Percentiles rank a stretch among this genome's conserved stretches.
Evolutionary conservation across 1,139 yeast genomes (phyloP).

Genomic region (Groenewaldozyma sp.): DNA sequence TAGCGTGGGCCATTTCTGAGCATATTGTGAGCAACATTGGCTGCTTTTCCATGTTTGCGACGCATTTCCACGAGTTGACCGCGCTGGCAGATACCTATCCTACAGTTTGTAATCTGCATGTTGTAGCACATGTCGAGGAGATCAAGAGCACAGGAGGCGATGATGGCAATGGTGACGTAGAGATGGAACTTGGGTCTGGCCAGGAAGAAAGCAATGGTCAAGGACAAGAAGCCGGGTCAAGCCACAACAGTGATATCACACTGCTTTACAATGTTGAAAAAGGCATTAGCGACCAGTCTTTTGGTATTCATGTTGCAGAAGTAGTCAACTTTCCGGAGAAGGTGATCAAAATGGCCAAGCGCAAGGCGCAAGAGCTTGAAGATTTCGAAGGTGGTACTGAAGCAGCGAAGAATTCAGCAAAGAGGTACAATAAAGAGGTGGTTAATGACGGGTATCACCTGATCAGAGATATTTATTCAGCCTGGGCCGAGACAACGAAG

Average conservation of each 20-base stretch:
- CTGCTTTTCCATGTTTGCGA: constrained; percentile 85
- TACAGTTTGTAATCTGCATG: constrained; percentile 73
- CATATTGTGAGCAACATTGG: constrained; percentile 60
- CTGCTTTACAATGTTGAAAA: constrained; percentile 83
- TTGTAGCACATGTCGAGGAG: constrained; percentile 67
- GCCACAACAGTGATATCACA: constrained; percentile 57
- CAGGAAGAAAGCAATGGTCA: constrained; percentile 38
- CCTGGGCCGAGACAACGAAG: constrained; percentile 41
- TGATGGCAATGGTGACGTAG: too few relatives aligned
- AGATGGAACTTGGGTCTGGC: too few relatives aligned
- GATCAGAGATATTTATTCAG: constrained; percentile 46
- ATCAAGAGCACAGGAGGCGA: background rate
- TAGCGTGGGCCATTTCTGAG: constrained; percentile 94
- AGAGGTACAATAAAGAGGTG: constrained; percentile 20
- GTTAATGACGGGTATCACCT: constrained; percentile 46
- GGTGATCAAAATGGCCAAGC: constrained; percentile 87
- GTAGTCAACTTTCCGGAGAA: constrained; percentile 85
- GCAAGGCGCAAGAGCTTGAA: constrained; percentile 84
- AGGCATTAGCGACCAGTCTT: constrained; percentile 88
- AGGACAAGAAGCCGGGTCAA: constrained; percentile 12
- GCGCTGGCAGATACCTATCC: constrained; percentile 54
- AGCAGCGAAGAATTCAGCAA: constrained; percentile 36
- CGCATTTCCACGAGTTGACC: constrained; percentile 94
- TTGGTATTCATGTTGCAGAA: constrained; percentile 97
- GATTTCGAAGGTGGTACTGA: constrained; percentile 44